Evolutionary conservation across 2,329 filamentous ascomycete species (phyloP).

Genomic region (Thielaviopsis cerberus): DNA sequence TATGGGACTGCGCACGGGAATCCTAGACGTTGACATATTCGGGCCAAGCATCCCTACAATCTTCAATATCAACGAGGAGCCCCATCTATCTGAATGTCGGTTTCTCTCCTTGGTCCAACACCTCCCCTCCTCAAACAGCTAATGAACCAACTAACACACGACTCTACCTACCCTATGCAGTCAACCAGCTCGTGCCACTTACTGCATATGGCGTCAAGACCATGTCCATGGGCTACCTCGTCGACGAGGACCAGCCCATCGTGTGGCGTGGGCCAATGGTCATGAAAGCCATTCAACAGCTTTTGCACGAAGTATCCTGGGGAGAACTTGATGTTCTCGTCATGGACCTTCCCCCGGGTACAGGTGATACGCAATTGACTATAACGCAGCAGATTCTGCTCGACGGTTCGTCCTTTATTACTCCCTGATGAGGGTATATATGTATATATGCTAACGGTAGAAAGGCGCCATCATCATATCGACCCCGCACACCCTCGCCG

Average conservation of each 20-base stretch:
- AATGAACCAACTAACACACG: not conserved
- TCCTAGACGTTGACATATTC: slow-evolving; percentile 92
- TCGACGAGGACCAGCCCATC: slow-evolving; percentile 61
- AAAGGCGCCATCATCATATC: slow-evolving; percentile 67
- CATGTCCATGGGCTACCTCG: slow-evolving; percentile 96
- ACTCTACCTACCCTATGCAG: slow-evolving; percentile 21
- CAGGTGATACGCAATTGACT: slow-evolving; percentile 89
- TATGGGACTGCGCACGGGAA: slow-evolving; percentile 62
- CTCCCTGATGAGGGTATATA: too few relatives aligned
- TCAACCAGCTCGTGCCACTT: slow-evolving; percentile 67
- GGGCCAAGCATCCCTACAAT: slow-evolving; percentile 87
- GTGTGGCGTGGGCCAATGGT: slow-evolving; percentile 96
- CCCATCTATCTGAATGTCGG: slow-evolving; percentile 53
- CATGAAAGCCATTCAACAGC: slow-evolving; percentile 88
- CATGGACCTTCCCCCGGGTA: slow-evolving; percentile 81
- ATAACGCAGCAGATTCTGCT: slow-evolving; percentile 87
- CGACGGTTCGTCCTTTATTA: slow-evolving; percentile 38
- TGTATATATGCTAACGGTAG: not conserved
- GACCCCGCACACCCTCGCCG: slow-evolving; percentile 80
- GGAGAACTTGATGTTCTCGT: slow-evolving; percentile 73
- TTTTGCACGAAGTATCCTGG: slow-evolving; percentile 92
- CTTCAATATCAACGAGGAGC: slow-evolving; percentile 63
- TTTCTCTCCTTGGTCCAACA: slow-evolving; percentile 13
- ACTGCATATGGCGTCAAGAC: slow-evolving; percentile 92
- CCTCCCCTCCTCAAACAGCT: too few relatives aligned